These are phyloP conservation scores for Luvunga scandens DNA, from an alignment of 345 rosid species.

Conservation along the genomic window DNA sequence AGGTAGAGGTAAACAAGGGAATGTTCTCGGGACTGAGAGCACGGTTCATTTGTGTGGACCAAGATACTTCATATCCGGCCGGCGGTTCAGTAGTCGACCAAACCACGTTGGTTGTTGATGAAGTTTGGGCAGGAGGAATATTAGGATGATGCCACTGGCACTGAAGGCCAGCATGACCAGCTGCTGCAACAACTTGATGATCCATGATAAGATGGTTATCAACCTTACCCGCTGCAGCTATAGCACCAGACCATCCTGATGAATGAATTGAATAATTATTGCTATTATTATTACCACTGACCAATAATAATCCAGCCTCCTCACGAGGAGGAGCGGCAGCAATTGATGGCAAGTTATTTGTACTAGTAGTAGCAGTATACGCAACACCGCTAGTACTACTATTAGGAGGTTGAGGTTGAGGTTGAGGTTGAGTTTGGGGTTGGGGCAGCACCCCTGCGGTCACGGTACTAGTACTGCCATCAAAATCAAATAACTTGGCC, in stretches of 20 bases:
- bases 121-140: background rate
- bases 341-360: background rate
- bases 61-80: slow-evolving; percentile 17
- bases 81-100: slow-evolving; percentile 27
- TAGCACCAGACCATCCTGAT: too few relatives aligned
- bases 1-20: background rate
- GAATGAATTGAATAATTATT: too few relatives aligned
- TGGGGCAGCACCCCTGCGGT: too few relatives aligned
- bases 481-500: slow-evolving; percentile 46
- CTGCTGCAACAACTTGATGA: slow-evolving; percentile 10
- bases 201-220: background rate
- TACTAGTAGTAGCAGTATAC: too few relatives aligned
- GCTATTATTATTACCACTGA: too few relatives aligned
- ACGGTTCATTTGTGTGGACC: slow-evolving; percentile 32
- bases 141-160: slow-evolving; percentile 24
- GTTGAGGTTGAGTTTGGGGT: too few relatives aligned
- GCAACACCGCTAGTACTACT: too few relatives aligned
- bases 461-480: slow-evolving; percentile 16
- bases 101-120: slow-evolving; percentile 6
- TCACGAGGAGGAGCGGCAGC: background rate
- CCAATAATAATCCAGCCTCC: too few relatives aligned
- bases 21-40: slow-evolving; percentile 6
- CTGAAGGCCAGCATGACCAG: slow-evolving; percentile 3
- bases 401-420: too few relatives aligned
- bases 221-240: background rate